Evolutionary conservation across 2,329 filamentous ascomycete species (phyloP).

Genomic region (Geoglossum cookeanum): DNA sequence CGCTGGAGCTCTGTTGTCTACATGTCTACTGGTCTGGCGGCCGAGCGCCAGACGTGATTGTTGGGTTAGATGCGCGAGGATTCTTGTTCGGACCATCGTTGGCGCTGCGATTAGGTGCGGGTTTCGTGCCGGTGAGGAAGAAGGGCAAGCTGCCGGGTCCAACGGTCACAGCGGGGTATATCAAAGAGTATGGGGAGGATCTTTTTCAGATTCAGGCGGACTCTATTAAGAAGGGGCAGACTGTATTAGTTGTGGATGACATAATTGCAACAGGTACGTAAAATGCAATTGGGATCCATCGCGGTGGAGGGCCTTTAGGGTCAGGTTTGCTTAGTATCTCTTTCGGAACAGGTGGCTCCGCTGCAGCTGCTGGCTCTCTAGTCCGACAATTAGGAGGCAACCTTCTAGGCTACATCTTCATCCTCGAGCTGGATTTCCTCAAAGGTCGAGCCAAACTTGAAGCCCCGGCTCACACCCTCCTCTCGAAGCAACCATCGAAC

Average conservation of each 20-base stretch:
- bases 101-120: conserved; percentile 61
- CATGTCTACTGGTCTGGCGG: conserved; percentile 25
- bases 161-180: conserved; percentile 65
- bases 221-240: conserved; percentile 68
- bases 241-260: conserved; percentile 86
- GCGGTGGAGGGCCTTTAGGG: neutral
- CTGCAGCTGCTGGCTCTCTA: conserved; percentile 68
- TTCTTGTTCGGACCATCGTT: conserved; percentile 89
- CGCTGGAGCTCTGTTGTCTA: conserved; percentile 66
- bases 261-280: conserved; percentile 89
- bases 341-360: conserved; percentile 55
- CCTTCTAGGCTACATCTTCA: conserved; percentile 82
- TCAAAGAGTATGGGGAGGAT: conserved; percentile 94
- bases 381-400: conserved; percentile 70
- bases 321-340: conserved; percentile 2
- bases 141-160: conserved; percentile 86
- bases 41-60: conserved; percentile 65
- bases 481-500: conserved; percentile 36
- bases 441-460: conserved; percentile 81
- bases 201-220: conserved; percentile 90
- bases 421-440: conserved; percentile 86
- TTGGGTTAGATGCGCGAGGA: conserved; percentile 83
- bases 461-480: conserved; percentile 64
- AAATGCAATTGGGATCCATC: neutral
- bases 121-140: conserved; percentile 89